These are phyloP conservation scores for Kalmusia sp. DNA, from an alignment of 2,329 filamentous ascomycete genomes.

Conservation along the genomic window DNA sequence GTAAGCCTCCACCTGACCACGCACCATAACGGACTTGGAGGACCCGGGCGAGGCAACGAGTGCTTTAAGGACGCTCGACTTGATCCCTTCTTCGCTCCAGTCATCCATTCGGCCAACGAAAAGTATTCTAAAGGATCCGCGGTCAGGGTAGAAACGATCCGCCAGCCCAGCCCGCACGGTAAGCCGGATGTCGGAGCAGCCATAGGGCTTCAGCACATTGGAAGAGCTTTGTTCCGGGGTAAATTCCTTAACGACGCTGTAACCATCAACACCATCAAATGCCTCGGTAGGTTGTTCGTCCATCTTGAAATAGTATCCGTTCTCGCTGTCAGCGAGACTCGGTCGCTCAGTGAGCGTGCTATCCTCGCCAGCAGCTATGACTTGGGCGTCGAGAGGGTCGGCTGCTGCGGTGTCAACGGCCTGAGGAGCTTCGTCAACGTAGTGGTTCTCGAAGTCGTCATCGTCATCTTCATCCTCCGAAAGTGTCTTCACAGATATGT, in stretches of 20 bases:
- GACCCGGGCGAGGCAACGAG: constrained; percentile 37
- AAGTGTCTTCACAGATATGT: constrained; percentile 34
- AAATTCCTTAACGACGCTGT: constrained; percentile 31
- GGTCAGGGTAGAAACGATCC: constrained; percentile 28
- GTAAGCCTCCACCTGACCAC: constrained; percentile 40
- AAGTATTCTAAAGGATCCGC: constrained; percentile 40
- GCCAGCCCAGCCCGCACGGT: constrained; percentile 39
- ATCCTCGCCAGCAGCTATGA: constrained; percentile 27
- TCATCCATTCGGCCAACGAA: constrained; percentile 39
- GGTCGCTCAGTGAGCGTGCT: constrained; percentile 40
- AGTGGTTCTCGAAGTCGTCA: constrained; percentile 25
- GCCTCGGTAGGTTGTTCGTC: constrained; percentile 29
- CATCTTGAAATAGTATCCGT: constrained; percentile 27
- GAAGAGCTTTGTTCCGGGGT: constrained; percentile 5
- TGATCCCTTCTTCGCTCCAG: constrained; percentile 41
- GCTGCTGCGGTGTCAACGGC: constrained; percentile 9
- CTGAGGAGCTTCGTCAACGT: constrained; percentile 27
- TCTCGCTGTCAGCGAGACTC: constrained; percentile 30
- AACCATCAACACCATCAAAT: constrained; percentile 21
- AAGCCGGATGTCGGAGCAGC: constrained; percentile 33
- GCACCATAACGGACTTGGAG: constrained; percentile 44
- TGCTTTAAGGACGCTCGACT: constrained; percentile 37
- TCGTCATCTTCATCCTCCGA: constrained; percentile 41
- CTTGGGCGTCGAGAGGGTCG: constrained; percentile 25
- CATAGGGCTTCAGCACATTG: constrained; percentile 34